Percentiles rank a stretch among this genome's conserved stretches.
These are phyloP conservation scores for Thraustochytrium striatum DNA, from an alignment of 352 stramenopile species.

Conservation along the genomic window DNA sequence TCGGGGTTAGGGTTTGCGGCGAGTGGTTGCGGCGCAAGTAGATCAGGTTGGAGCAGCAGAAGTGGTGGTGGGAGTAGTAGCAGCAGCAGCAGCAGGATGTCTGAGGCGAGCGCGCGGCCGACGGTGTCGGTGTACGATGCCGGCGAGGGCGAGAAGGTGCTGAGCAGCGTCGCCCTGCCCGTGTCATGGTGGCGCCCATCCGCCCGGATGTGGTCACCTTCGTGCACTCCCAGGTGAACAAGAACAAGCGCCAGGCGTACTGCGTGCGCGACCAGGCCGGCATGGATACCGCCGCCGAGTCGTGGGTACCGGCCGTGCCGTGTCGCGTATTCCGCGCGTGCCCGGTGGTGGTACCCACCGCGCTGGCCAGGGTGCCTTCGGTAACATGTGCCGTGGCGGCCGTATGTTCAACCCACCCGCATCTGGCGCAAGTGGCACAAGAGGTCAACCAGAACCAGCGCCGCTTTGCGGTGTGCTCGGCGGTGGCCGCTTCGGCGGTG, in stretches of 20 bases:
- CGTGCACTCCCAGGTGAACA: slow-evolving; percentile 99
- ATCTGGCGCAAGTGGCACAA: slow-evolving; percentile 98
- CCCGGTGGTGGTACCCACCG: slow-evolving; percentile 92
- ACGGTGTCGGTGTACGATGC: slow-evolving; percentile 89
- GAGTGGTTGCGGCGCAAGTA: background rate
- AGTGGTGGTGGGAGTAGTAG: background rate
- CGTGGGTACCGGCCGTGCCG: slow-evolving; percentile 96
- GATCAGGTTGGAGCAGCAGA: background rate
- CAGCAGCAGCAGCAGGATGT: background rate
- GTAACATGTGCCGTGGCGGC: slow-evolving; percentile 96
- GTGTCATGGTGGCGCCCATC: slow-evolving; percentile 95
- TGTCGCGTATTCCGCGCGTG: slow-evolving; percentile 98
- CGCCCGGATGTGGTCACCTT: slow-evolving; percentile 97
- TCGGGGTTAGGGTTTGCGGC: background rate
- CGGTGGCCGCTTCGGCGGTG: slow-evolving; percentile 91
- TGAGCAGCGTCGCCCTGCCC: slow-evolving; percentile 82
- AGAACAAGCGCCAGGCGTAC: slow-evolving; percentile 99
- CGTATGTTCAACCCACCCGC: slow-evolving; percentile 98
- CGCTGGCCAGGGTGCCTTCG: slow-evolving; percentile 96
- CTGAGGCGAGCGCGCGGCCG: slow-evolving; percentile 80
- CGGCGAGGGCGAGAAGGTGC: slow-evolving; percentile 67
- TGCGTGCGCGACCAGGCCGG: slow-evolving; percentile 89
- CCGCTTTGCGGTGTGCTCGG: slow-evolving; percentile 92
- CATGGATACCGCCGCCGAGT: slow-evolving; percentile 91
- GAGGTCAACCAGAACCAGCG: slow-evolving; percentile 98